These are phyloP conservation scores for Leccinum imitatum DNA, from an alignment of 768 basidiomycete species.

Conservation along the genomic window DNA sequence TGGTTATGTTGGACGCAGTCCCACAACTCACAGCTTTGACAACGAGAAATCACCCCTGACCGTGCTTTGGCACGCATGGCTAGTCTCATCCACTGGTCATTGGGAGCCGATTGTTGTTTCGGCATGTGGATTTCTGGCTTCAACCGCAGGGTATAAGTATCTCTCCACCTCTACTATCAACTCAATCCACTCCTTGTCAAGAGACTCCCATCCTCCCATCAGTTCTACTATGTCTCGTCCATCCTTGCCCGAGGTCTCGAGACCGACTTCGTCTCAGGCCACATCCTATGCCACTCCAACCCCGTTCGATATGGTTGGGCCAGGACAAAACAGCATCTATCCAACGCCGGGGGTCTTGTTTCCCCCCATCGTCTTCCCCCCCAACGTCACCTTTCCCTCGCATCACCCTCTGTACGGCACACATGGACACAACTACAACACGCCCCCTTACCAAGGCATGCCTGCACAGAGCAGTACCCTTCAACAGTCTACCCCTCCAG, in stretches of 20 bases:
- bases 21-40: neutral
- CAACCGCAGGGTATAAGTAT: conserved; percentile 1
- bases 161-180: neutral
- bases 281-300: neutral
- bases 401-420: too few relatives aligned
- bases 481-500: too few relatives aligned
- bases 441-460: too few relatives aligned
- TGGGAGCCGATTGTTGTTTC: neutral
- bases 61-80: conserved; percentile 3
- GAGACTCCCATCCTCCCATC: neutral
- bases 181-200: neutral
- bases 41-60: neutral
- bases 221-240: neutral
- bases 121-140: neutral
- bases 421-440: too few relatives aligned
- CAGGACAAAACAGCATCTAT: neutral
- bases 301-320: neutral
- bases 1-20: neutral
- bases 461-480: neutral
- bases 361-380: neutral
- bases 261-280: neutral
- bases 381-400: neutral
- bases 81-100: neutral
- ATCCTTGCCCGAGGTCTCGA: neutral
- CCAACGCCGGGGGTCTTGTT: neutral